Base-by-base conservation (phyloP, 352 stramenopile genomes). In the Globisporangium paddicum region DNA sequence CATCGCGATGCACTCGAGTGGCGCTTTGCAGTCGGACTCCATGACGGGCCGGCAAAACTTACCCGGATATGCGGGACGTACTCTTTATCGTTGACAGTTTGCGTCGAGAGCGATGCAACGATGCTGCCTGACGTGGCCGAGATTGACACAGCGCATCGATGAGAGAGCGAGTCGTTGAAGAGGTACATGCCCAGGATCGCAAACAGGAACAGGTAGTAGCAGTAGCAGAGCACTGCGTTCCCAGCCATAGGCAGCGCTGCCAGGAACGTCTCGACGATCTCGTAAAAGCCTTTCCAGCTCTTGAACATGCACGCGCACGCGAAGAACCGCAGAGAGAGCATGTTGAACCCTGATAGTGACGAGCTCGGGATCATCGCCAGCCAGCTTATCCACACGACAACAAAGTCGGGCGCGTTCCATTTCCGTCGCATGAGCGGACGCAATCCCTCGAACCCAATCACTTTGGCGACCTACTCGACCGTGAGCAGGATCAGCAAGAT, bases 191-290 rank as follows among this genome's bases (percentile, higher is more conserved):
- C 82, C 16, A 95, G 67, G 35, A 93, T 90, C 9, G 82, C 82
- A 51, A 95, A 95, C 25, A 95, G 63, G 56, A 93, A 89, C 8
- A 95, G 70, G 52, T 93, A 95, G 67, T 95, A 95, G 52, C 73
- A 82, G 57, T 92, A 95, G 58, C 82, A 93, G 0, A 91, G 67
- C 21, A 91, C 62, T 8, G 85, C 81, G 40, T 90, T 90, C 0
- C 52, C 67, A 3, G 81, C 82, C 81, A 93, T 90, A 0, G 82
- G 85, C 23, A 95, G 60, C 28, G 85, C 71, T 1, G 72, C 59
- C 30, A 92, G 28, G 44, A 93, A 91, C 16, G 82, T 93, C 47
- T 92, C 81, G 38, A 93, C 79, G 10, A 89, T 84, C 40, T 89
- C 80, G 23, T 88, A 78, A 37, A 93, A 90, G 1, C 78, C 82